phyloP scores from a whole-genome alignment of 208 protist species.

The Porcisia hertigi region DNA sequence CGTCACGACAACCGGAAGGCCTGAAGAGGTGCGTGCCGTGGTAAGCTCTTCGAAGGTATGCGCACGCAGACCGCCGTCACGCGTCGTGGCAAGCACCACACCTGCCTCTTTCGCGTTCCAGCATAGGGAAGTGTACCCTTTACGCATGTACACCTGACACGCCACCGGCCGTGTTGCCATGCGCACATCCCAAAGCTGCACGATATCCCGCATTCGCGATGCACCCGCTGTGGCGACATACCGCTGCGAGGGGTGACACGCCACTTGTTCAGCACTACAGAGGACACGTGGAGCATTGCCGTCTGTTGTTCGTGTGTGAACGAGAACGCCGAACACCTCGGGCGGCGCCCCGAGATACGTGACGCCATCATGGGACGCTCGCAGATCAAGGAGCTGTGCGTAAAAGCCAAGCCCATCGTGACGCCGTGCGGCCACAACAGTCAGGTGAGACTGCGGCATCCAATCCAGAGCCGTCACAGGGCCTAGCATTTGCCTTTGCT shows the following conservation, averaged over 20 bases:
- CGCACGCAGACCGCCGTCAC: constrained; percentile 42
- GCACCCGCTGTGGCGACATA: constrained; percentile 65
- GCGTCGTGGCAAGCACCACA: constrained; percentile 52
- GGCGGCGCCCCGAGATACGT: constrained; percentile 56
- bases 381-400: constrained; percentile 71
- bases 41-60: constrained; percentile 40
- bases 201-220: constrained; percentile 38
- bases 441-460: constrained; percentile 61
- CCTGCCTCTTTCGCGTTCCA: constrained; percentile 44
- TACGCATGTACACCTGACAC: constrained; percentile 24
- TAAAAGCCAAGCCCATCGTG: constrained; percentile 56
- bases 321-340: constrained; percentile 25
- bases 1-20: constrained; percentile 1
- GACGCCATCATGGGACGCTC: constrained; percentile 47
- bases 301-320: constrained; percentile 5
- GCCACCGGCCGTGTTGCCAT: constrained; percentile 43
- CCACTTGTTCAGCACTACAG: constrained; percentile 66
- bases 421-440: constrained; percentile 53
- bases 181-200: constrained; percentile 83
- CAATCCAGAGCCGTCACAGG: constrained; percentile 69
- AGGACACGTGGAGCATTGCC: constrained; percentile 19
- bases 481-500: constrained; percentile 43
- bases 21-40: neutral
- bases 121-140: constrained; percentile 66
- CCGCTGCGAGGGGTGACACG: constrained; percentile 57